These are phyloP conservation scores for Akanthomyces dipterigenus DNA, from an alignment of 2,329 filamentous ascomycete species.

Conservation along the genomic window DNA sequence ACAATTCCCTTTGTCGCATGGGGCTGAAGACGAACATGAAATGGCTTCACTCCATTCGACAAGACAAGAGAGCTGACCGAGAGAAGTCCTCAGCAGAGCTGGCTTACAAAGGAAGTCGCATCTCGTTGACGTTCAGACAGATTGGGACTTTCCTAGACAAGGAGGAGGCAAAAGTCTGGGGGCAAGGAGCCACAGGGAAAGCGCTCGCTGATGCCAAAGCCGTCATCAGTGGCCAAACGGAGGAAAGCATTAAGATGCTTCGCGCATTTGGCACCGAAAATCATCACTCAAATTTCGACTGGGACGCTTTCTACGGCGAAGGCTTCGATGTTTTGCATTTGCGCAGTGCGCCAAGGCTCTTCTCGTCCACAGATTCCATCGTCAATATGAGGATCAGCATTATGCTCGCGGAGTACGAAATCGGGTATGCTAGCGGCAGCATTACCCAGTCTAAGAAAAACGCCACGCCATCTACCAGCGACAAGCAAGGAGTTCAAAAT, in stretches of 20 bases:
- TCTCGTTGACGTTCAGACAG: slow-evolving; percentile 83
- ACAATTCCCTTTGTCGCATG: slow-evolving; percentile 83
- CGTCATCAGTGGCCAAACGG: slow-evolving; percentile 63
- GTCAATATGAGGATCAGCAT: slow-evolving; percentile 44
- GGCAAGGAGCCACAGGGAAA: slow-evolving; percentile 77
- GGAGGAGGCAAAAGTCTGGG: slow-evolving; percentile 70
- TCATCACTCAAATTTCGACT: slow-evolving; percentile 62
- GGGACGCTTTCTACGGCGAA: slow-evolving; percentile 65
- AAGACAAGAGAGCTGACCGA: slow-evolving; percentile 65
- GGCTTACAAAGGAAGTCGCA: slow-evolving; percentile 68
- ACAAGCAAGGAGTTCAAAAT: slow-evolving; percentile 8
- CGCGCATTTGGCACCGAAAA: slow-evolving; percentile 83
- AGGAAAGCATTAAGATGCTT: slow-evolving; percentile 62
- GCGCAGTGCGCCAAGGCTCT: slow-evolving; percentile 43
- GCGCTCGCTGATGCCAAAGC: slow-evolving; percentile 48
- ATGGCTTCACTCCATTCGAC: slow-evolving; percentile 89
- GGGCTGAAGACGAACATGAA: slow-evolving; percentile 73
- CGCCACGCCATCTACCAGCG: slow-evolving; percentile 1
- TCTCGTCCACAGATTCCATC: slow-evolving; percentile 39
- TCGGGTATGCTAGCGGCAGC: slow-evolving; percentile 41
- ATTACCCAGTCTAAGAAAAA: slow-evolving; percentile 21
- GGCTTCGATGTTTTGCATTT: slow-evolving; percentile 82
- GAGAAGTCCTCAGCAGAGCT: slow-evolving; percentile 67
- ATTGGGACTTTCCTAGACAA: slow-evolving; percentile 79
- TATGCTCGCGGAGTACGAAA: slow-evolving; percentile 41